Evolutionary conservation across 768 basidiomycete species (phyloP).

Genomic region (Leucosporidium creatinivorum): DNA sequence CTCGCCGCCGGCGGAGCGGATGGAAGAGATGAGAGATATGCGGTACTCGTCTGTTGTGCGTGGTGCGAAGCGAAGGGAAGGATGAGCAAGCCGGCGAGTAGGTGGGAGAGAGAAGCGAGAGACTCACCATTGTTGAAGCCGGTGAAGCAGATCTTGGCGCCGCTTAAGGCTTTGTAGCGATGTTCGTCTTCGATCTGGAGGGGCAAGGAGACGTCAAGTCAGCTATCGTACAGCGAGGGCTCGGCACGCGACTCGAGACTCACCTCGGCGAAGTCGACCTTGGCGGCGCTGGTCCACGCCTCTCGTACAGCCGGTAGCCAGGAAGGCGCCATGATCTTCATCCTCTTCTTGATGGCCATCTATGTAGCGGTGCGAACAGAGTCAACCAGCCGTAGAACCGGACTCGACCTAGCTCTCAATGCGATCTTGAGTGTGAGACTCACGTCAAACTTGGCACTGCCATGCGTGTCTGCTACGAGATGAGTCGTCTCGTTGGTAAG

Average conservation of each 20-base stretch:
- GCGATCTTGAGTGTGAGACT: background rate
- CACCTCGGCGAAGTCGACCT: constrained; percentile 15
- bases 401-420: background rate
- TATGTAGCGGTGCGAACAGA: constrained; percentile 7
- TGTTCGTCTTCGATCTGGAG: constrained; percentile 16
- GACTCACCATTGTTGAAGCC: constrained; percentile 14
- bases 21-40: background rate
- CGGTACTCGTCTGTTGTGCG: constrained; percentile 3
- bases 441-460: constrained; percentile 18
- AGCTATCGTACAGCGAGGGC: background rate
- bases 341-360: background rate
- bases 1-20: constrained; percentile 1
- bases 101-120: background rate
- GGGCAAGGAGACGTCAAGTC: background rate
- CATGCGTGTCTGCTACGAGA: constrained; percentile 8
- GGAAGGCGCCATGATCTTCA: constrained; percentile 13
- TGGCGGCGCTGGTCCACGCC: constrained; percentile 13
- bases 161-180: background rate
- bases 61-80: too few relatives aligned
- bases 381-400: accelerated
- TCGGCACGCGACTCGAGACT: background rate
- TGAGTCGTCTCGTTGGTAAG: constrained; percentile 21
- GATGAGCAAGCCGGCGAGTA: background rate
- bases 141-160: constrained; percentile 2
- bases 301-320: constrained; percentile 17